Evolutionary conservation across 495 filamentous ascomycete species (phyloP).

Genomic region (Zalerion maritima): DNA sequence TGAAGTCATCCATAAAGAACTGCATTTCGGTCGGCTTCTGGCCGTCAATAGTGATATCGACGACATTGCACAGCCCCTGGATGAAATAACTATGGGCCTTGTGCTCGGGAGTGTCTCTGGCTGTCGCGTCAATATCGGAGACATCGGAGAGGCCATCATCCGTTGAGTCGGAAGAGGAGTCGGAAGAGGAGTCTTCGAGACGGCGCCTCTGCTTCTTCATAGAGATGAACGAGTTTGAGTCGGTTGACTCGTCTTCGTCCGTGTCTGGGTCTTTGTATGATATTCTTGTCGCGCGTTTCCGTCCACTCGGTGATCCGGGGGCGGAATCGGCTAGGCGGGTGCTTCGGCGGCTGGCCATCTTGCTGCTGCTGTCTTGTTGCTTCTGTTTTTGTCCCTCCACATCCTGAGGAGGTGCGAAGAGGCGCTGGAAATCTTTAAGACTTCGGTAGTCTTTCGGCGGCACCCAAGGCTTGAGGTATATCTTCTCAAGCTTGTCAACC

Average conservation of each 20-base stretch:
- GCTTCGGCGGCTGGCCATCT: neutral
- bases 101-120: too few relatives aligned
- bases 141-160: conserved; percentile 2
- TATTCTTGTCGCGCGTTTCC: conserved; percentile 2
- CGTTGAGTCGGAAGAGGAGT: conserved; percentile 8
- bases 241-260: conserved; percentile 13
- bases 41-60: conserved; percentile 74
- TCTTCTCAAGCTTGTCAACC: conserved; percentile 43
- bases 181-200: too few relatives aligned
- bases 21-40: conserved; percentile 60
- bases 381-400: conserved; percentile 9
- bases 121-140: neutral
- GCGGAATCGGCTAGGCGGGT: conserved; percentile 8
- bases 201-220: conserved; percentile 19
- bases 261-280: conserved; percentile 21
- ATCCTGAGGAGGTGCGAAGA: too few relatives aligned
- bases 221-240: conserved; percentile 8
- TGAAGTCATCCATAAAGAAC: conserved; percentile 62
- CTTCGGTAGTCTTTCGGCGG: conserved; percentile 30
- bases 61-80: conserved; percentile 68
- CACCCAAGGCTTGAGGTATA: conserved; percentile 44
- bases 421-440: too few relatives aligned
- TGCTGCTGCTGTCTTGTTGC: conserved; percentile 7
- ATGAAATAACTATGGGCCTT: conserved; percentile 20
- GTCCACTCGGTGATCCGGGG: conserved; percentile 10